phyloP scores from a whole-genome alignment of 129 eudicot genomes.

The Flaveria trinervia region DNA sequence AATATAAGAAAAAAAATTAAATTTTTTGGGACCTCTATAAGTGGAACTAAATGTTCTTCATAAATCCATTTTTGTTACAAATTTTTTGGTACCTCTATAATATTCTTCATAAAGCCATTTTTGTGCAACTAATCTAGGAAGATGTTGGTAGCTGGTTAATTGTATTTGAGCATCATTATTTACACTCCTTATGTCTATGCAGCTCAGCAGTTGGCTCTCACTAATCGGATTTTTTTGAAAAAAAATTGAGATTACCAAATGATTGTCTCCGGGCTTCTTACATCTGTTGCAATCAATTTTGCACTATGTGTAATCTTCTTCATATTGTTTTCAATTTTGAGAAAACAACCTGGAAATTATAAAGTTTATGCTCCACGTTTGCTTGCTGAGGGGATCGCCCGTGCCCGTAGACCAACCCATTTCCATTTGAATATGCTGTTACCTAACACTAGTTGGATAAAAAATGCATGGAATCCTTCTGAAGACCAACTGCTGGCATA shows the following conservation, averaged over 20 bases:
- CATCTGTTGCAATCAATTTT: constrained; percentile 65
- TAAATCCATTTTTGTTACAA: too few relatives aligned
- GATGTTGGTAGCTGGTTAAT: neutral
- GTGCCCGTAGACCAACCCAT: constrained; percentile 9
- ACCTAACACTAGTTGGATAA: constrained; percentile 60
- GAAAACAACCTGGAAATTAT: constrained; percentile 58
- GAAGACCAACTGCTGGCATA: constrained; percentile 56
- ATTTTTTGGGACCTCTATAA: too few relatives aligned
- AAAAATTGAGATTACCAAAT: constrained; percentile 32
- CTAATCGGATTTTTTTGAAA: constrained; percentile 20
- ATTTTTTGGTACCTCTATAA: too few relatives aligned
- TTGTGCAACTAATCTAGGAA: neutral
- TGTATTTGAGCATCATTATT: constrained; percentile 5
- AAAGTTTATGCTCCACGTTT: constrained; percentile 53
- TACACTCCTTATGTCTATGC: constrained; percentile 22
- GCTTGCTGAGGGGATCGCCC: constrained; percentile 40
- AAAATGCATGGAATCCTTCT: constrained; percentile 56
- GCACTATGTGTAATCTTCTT: constrained; percentile 58
- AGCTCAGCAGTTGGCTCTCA: constrained; percentile 36
- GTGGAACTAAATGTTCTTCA: too few relatives aligned
- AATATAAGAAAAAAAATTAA: too few relatives aligned
- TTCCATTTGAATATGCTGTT: constrained; percentile 40
- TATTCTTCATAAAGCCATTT: too few relatives aligned
- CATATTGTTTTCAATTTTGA: constrained; percentile 56
- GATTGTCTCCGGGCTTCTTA: constrained; percentile 69